phyloP scores from a whole-genome alignment of 495 filamentous ascomycete genomes.

The Friedmanniomyces simplex region DNA sequence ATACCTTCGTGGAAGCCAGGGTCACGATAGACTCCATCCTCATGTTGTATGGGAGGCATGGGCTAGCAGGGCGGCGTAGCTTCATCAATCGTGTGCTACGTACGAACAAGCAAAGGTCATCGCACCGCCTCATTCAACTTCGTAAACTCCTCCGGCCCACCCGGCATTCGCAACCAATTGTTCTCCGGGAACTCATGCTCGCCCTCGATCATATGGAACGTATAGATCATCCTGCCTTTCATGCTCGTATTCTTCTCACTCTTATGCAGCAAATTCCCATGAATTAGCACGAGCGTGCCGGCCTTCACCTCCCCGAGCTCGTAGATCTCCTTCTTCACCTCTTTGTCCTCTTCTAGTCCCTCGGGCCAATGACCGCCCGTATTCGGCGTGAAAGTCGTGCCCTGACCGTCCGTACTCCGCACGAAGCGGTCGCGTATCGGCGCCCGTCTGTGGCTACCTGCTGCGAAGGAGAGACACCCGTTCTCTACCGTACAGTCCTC shows the following conservation, averaged over 20 bases:
- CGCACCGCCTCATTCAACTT: conserved; percentile 36
- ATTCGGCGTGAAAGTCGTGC: conserved; percentile 50
- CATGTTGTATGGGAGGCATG: no score
- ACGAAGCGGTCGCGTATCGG: conserved; percentile 64
- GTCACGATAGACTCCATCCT: no score
- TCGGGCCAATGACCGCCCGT: conserved; percentile 38
- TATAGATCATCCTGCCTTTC: conserved; percentile 89
- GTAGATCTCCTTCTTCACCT: conserved; percentile 43
- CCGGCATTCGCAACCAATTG: conserved; percentile 88
- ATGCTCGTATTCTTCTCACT: conserved; percentile 81
- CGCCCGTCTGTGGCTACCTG: conserved; percentile 62
- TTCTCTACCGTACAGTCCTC: conserved; percentile 81
- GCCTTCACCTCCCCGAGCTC: conserved; percentile 72
- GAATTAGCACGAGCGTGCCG: conserved; percentile 82
- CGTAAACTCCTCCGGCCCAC: conserved; percentile 54
- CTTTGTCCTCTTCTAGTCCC: conserved; percentile 27
- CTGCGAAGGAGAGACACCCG: conserved; percentile 76
- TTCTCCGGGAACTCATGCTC: conserved; percentile 67
- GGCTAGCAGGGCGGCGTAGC: neutral
- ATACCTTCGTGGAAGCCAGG: no score
- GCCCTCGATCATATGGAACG: conserved; percentile 93
- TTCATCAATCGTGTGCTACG: neutral
- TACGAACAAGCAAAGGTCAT: neutral
- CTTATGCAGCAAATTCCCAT: conserved; percentile 93
- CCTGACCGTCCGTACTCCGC: conserved; percentile 40